Percentiles rank a stretch among this genome's conserved stretches.
phyloP scores from a whole-genome alignment of 202 grass and related monocot genomes.

The Musa balbisiana region DNA sequence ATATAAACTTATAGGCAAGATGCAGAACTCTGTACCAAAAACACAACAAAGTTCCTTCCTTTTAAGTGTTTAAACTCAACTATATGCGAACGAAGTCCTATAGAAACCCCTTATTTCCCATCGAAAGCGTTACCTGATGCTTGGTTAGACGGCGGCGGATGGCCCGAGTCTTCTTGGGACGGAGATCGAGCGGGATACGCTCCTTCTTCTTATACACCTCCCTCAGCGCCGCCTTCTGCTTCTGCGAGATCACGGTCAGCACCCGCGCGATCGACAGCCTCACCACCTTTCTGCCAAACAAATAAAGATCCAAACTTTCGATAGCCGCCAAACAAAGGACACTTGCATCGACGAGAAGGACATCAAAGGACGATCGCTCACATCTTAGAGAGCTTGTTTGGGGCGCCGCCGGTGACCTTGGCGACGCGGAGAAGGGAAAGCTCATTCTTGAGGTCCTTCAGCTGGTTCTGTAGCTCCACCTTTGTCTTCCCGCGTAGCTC shows the following conservation, averaged over 20 bases:
- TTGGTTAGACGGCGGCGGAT: slow-evolving; percentile 77
- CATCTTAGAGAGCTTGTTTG: slow-evolving; percentile 96
- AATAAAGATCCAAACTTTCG: background rate
- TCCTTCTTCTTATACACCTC: slow-evolving; percentile 78
- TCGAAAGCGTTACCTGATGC: slow-evolving; percentile 38
- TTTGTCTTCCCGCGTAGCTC: slow-evolving; percentile 65
- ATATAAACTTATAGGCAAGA: background rate
- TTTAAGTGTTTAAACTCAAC: background rate
- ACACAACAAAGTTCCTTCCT: background rate
- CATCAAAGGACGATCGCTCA: background rate
- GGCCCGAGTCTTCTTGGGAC: slow-evolving; percentile 89
- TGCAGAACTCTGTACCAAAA: background rate
- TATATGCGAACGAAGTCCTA: background rate
- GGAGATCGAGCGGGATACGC: slow-evolving; percentile 55
- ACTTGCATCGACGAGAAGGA: background rate
- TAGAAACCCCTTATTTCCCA: no score
- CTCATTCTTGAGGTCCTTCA: slow-evolving; percentile 87
- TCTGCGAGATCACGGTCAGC: slow-evolving; percentile 89
- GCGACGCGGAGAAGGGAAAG: slow-evolving; percentile 79
- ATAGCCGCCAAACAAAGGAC: background rate
- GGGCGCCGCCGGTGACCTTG: slow-evolving; percentile 78
- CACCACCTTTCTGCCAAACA: slow-evolving; percentile 64
- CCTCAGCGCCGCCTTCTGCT: slow-evolving; percentile 64
- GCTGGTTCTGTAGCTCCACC: slow-evolving; percentile 42
- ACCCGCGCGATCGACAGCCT: slow-evolving; percentile 79